Evolutionary conservation across 768 basidiomycete species (phyloP).

Genomic region (Amanita pallidorosea): DNA sequence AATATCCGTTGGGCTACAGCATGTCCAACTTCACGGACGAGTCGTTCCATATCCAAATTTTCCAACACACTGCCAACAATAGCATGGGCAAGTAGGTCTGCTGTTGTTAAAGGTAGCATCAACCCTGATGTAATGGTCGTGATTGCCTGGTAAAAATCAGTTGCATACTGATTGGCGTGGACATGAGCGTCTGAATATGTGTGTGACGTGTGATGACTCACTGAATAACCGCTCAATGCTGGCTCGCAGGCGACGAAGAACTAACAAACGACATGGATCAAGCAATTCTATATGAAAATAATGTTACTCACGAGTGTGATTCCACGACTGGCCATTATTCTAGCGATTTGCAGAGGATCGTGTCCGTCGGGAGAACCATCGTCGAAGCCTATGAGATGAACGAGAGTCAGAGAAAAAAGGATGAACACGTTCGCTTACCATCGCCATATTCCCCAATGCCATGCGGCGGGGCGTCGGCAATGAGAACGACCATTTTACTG

Average conservation of each 20-base stretch:
- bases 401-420: slow-evolving; percentile 9
- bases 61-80: slow-evolving; percentile 96
- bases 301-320: slow-evolving; percentile 68
- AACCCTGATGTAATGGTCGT: slow-evolving; percentile 89
- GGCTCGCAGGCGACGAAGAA: slow-evolving; percentile 99
- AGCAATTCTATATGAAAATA: not conserved
- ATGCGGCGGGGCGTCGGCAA: slow-evolving; percentile 96
- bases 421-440: slow-evolving; percentile 39
- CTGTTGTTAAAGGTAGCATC: slow-evolving; percentile 94
- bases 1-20: slow-evolving; percentile 90
- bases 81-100: slow-evolving; percentile 87
- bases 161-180: slow-evolving; percentile 51
- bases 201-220: slow-evolving; percentile 22
- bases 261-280: slow-evolving; percentile 26
- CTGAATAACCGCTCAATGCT: slow-evolving; percentile 85
- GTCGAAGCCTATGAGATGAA: slow-evolving; percentile 59
- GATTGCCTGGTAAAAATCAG: slow-evolving; percentile 91
- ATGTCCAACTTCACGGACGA: slow-evolving; percentile 89
- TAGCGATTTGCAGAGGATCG: slow-evolving; percentile 80
- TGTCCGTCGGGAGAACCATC: slow-evolving; percentile 90
- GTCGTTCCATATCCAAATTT: slow-evolving; percentile 96
- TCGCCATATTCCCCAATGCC: slow-evolving; percentile 97
- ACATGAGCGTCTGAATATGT: not conserved
- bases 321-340: slow-evolving; percentile 84
- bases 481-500: slow-evolving; percentile 93